A percentile compares a stretch with the other conserved stretches of the same genome.
Evolutionary conservation across 2,329 filamentous ascomycete species (phyloP).

Genomic region (Orbilia quercus): DNA sequence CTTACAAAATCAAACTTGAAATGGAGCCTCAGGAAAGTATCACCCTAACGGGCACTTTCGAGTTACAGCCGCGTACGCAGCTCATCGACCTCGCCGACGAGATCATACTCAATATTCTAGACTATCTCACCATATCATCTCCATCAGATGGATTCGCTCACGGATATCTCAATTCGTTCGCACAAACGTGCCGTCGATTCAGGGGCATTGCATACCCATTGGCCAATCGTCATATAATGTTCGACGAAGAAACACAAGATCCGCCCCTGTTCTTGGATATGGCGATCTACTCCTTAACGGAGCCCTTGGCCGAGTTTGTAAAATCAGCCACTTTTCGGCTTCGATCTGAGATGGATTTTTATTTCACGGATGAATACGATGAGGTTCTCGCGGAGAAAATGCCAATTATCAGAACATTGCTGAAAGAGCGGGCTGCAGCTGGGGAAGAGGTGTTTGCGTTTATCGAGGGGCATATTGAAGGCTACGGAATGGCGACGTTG

Average conservation of each 20-base stretch:
- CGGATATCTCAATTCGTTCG: slow-evolving; percentile 15
- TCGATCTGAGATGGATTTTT: slow-evolving; percentile 17
- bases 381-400: slow-evolving; percentile 2
- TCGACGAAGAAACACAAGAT: slow-evolving; percentile 26
- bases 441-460: slow-evolving; percentile 18
- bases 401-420: background rate
- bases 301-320: slow-evolving; percentile 31
- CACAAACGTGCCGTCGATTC: slow-evolving; percentile 33
- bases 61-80: background rate
- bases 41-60: no score
- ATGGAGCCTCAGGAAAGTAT: no score
- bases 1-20: no score
- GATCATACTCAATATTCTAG: slow-evolving; percentile 18
- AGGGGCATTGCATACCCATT: slow-evolving; percentile 29
- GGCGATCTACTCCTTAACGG: slow-evolving; percentile 28
- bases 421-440: slow-evolving; percentile 4
- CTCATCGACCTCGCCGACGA: slow-evolving; percentile 35
- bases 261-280: slow-evolving; percentile 28
- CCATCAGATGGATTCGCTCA: background rate
- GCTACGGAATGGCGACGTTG: slow-evolving; percentile 26
- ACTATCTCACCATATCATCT: background rate
- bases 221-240: slow-evolving; percentile 26
- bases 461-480: slow-evolving; percentile 24
- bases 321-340: slow-evolving; percentile 33
- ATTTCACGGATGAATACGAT: slow-evolving; percentile 21